Conservation (phyloP, 371 early-diverging fungal species). For the Sporodiniella umbellata region DNA sequence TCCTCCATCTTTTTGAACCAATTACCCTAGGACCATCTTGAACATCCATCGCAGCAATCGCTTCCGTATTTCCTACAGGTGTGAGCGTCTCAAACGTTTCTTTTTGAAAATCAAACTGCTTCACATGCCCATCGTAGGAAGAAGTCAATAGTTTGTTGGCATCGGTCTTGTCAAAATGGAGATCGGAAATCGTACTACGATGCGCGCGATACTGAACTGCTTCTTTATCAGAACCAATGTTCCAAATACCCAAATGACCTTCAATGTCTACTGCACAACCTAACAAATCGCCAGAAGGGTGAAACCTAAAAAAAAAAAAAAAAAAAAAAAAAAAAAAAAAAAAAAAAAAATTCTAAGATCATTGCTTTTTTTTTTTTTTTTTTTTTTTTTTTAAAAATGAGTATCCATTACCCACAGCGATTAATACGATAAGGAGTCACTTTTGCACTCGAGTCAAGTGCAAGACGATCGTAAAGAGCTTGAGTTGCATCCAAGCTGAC, state of each 20-base stretch:
- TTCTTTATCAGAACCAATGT: constrained; percentile 49
- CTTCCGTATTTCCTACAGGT: constrained; percentile 18
- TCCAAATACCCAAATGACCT: constrained; percentile 70
- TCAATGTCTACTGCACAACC: constrained; percentile 59
- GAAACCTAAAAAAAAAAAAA: too few species aligned
- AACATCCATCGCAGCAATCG: constrained; percentile 46
- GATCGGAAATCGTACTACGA: constrained; percentile 47
- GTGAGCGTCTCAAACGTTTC: constrained; percentile 52
- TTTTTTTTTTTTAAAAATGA: not conserved
- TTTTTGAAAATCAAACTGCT: constrained; percentile 59
- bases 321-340: too few species aligned
- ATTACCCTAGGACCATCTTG: constrained; percentile 37
- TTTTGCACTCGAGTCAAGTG: too few species aligned
- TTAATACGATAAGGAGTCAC: constrained; percentile 59
- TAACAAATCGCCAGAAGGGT: constrained; percentile 61
- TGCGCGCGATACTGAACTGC: constrained; percentile 55
- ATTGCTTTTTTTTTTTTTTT: not conserved
- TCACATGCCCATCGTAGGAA: constrained; percentile 67
- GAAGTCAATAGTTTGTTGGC: constrained; percentile 50
- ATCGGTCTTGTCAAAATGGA: constrained; percentile 53
- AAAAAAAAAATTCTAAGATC: too few species aligned
- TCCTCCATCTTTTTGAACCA: not conserved
- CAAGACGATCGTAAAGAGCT: constrained; percentile 44
- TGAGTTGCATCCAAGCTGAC: too few species aligned
- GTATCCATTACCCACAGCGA: constrained; percentile 30